Percentiles rank a stretch among this genome's conserved stretches.
These are phyloP conservation scores for Aphanomyces euteiches DNA, from an alignment of 352 stramenopile genomes.

Conservation along the genomic window DNA sequence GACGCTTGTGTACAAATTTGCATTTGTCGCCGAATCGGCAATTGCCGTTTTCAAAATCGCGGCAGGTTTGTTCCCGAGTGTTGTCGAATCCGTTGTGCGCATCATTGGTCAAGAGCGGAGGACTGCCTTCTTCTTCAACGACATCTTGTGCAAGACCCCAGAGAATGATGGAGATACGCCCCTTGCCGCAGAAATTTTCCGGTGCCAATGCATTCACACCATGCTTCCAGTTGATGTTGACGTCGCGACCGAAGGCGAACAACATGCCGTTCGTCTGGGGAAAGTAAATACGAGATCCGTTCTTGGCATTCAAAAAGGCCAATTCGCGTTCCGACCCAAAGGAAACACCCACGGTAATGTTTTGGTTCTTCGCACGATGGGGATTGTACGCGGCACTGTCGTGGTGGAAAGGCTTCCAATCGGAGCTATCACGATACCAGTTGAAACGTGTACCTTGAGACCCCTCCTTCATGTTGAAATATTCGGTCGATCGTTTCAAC, in stretches of 20 bases:
- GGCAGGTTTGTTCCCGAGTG: slow-evolving; percentile 1
- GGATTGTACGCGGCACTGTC: slow-evolving; percentile 92
- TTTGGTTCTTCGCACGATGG: slow-evolving; percentile 87
- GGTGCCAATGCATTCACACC: slow-evolving; percentile 85
- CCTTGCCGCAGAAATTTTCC: slow-evolving; percentile 79
- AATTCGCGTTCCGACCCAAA: slow-evolving; percentile 90
- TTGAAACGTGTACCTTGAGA: slow-evolving; percentile 93
- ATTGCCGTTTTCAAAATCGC: slow-evolving; percentile 17
- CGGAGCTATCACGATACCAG: slow-evolving; percentile 90
- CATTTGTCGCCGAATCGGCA: slow-evolving; percentile 26
- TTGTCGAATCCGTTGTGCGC: slow-evolving; percentile 30
- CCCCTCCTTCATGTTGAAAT: slow-evolving; percentile 79
- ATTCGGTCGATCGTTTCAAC: slow-evolving; percentile 72
- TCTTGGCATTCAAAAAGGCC: slow-evolving; percentile 85
- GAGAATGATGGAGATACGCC: slow-evolving; percentile 91
- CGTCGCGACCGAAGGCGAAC: slow-evolving; percentile 91
- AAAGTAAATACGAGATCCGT: slow-evolving; percentile 86
- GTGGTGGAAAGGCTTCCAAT: slow-evolving; percentile 94
- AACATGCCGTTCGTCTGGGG: slow-evolving; percentile 91
- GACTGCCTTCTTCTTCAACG: slow-evolving; percentile 23
- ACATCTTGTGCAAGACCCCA: slow-evolving; percentile 59
- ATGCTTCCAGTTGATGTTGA: slow-evolving; percentile 92
- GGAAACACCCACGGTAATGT: slow-evolving; percentile 93
- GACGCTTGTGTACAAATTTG: slow-evolving; percentile 12
- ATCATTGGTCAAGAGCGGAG: slow-evolving; percentile 24